A percentile compares a stretch with the other conserved stretches of the same genome.
Evolutionary conservation across 1,284 basidiomycete genomes (phyloP).

Genomic region (Rhodotorula sp.): DNA sequence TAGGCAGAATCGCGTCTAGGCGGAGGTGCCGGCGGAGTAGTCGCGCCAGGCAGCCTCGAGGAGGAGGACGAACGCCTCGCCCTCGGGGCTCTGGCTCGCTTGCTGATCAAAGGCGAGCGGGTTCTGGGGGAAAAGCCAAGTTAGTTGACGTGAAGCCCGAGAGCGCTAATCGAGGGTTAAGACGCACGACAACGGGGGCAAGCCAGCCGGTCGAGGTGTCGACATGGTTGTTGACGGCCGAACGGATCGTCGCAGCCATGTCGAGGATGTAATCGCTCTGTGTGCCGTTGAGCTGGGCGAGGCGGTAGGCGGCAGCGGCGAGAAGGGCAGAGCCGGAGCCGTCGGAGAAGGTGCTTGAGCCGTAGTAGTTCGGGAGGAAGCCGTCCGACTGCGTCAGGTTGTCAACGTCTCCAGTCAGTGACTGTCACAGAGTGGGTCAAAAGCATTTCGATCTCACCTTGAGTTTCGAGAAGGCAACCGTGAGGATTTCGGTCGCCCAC

Average conservation of each 20-base stretch:
- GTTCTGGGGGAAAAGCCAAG: constrained; percentile 55
- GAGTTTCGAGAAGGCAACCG: constrained; percentile 60
- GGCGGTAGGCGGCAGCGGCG: constrained; percentile 72
- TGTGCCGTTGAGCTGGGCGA: constrained; percentile 58
- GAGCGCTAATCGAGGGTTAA: too few species aligned
- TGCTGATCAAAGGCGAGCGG: constrained; percentile 60
- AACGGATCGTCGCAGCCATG: constrained; percentile 61
- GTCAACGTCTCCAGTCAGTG: neutral
- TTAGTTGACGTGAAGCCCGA: constrained; percentile 5
- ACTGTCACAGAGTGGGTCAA: neutral
- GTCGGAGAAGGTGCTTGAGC: constrained; percentile 69
- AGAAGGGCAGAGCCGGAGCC: constrained; percentile 72
- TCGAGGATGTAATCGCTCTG: constrained; percentile 55
- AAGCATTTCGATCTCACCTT: constrained; percentile 5
- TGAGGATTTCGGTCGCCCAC: constrained; percentile 74
- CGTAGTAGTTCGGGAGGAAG: constrained; percentile 70
- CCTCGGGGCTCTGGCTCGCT: constrained; percentile 62
- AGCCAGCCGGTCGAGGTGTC: constrained; percentile 46
- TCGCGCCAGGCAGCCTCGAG: constrained; percentile 71
- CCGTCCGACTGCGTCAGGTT: constrained; percentile 52
- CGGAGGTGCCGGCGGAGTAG: constrained; percentile 46
- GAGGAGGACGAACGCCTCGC: constrained; percentile 69
- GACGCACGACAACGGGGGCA: constrained; percentile 22
- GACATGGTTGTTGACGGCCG: constrained; percentile 55
- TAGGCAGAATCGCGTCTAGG: too few species aligned